These are phyloP conservation scores for Sphaerulina vaccinii DNA, from an alignment of 2,329 filamentous ascomycete genomes.

Conservation along the genomic window DNA sequence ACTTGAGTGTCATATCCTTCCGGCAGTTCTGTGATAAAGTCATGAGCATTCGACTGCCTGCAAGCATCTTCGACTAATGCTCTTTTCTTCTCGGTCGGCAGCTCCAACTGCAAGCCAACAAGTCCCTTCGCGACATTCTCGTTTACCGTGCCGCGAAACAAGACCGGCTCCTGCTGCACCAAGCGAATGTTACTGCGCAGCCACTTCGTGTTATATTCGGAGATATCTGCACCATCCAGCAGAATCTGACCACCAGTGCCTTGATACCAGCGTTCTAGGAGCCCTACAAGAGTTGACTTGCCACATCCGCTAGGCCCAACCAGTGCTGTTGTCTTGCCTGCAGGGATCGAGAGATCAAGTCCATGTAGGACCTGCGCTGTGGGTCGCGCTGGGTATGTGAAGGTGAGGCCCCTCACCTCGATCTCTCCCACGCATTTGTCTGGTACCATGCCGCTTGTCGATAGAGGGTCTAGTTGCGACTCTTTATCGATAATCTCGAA, in stretches of 20 bases:
- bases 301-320: conserved; percentile 42
- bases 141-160: conserved; percentile 39
- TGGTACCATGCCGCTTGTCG: conserved; percentile 27
- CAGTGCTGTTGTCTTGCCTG: conserved; percentile 48
- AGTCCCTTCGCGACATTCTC: conserved; percentile 41
- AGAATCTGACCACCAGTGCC: conserved; percentile 32
- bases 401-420: conserved; percentile 63
- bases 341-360: conserved; percentile 39
- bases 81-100: conserved; percentile 32
- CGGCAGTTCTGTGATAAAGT: conserved; percentile 40
- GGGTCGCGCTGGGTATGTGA: conserved; percentile 63
- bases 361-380: conserved; percentile 39
- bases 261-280: conserved; percentile 39
- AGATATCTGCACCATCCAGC: conserved; percentile 36
- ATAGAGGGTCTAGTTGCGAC: conserved; percentile 42
- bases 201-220: conserved; percentile 36
- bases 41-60: conserved; percentile 36
- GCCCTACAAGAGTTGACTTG: conserved; percentile 40
- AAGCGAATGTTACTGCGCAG: conserved; percentile 36
- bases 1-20: conserved; percentile 38
- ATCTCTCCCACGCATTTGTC: conserved; percentile 49
- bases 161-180: conserved; percentile 39
- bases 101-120: conserved; percentile 39
- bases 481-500: conserved; percentile 44
- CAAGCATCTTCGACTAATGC: conserved; percentile 39